Evolutionary conservation across 768 basidiomycete species (phyloP), one percentile per base, ranked within the genome.

Genomic region (Krasilnikovozyma curviuscula): DNA sequence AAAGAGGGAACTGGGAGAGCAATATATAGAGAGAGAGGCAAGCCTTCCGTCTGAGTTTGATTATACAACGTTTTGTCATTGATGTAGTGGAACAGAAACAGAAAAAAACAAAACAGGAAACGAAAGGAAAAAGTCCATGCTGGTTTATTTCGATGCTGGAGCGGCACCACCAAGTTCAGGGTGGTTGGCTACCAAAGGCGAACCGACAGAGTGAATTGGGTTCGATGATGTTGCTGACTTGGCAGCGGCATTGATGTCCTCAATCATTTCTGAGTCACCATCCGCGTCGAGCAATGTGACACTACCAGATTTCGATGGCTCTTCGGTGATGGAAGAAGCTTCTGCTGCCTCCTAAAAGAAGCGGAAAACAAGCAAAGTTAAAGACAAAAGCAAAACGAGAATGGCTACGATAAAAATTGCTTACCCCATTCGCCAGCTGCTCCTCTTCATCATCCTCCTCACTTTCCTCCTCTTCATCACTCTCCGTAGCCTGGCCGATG

Each of bases 361-460:
- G 25, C 21, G n/a, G 23, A 44, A 31, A 31, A 7, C 5, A 31
- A 25, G 8, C n/a, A 32, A 19, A 16, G 14, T 29, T 10, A 38
- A 31, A 14, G n/a, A 31, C 9, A 28, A 24, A 35, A 32, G 1
- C 9, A 10, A 30, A 28, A 27, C 28, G n/a, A 39, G 31, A 19
- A n/a, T 28, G 38, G 5, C 28, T 13, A 19, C 27, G 19, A 29
- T 27, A 39, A 18, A 32, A 18, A 18, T 57, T 48, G 8, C 31
- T 54, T n/a, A 50, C 56, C 3, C 43, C 55, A 13, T 54, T 44
- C 21, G 39, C 44, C 43, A 27, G 29, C 31, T 32, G 48, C 19
- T 39, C 44, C 49, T 57, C 55, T 37, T 54, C 45, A 50, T 57
- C 57, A 40, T 57, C 52, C 40, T 50, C 34, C 47, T 61, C 61